phyloP scores from a whole-genome alignment of 768 basidiomycete species.

The Suillus lakei region DNA sequence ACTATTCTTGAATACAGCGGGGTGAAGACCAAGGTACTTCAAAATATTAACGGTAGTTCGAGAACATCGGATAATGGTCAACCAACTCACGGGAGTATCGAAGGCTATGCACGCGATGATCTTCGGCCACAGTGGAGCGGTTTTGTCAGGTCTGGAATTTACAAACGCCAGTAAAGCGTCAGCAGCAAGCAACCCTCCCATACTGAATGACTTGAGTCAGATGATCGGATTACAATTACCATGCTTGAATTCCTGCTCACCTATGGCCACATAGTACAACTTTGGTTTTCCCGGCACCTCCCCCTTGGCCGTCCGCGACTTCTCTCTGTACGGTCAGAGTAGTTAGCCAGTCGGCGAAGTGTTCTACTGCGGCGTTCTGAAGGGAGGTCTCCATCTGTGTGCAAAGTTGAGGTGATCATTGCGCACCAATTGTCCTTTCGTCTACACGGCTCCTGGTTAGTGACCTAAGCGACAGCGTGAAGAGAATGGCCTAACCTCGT shows the following conservation, averaged over 20 bases:
- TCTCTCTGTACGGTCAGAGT: conserved; percentile 87
- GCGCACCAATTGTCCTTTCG: conserved; percentile 87
- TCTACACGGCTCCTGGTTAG: conserved; percentile 47
- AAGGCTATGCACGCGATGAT: conserved; percentile 86
- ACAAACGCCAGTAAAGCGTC: conserved; percentile 81
- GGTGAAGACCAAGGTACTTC: conserved; percentile 89
- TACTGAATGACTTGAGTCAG: conserved; percentile 52
- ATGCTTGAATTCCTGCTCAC: conserved; percentile 38
- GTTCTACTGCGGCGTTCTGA: conserved; percentile 79
- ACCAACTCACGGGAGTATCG: conserved; percentile 84
- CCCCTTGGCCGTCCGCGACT: conserved; percentile 73
- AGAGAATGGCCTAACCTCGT: conserved; percentile 60
- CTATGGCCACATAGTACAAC: conserved; percentile 92
- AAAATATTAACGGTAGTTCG: conserved; percentile 6
- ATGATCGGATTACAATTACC: conserved; percentile 1
- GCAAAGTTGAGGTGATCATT: conserved; percentile 4
- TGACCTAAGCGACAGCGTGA: background rate
- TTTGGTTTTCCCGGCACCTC: conserved; percentile 73
- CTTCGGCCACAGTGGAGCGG: conserved; percentile 83
- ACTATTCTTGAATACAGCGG: conserved; percentile 82
- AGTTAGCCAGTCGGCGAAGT: conserved; percentile 92
- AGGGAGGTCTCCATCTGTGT: conserved; percentile 10
- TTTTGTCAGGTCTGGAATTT: conserved; percentile 63
- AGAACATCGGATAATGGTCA: conserved; percentile 3
- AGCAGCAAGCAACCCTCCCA: conserved; percentile 91